These are phyloP conservation scores for Cercospora sp. DNA, from an alignment of 2,329 filamentous ascomycete species.

Conservation along the genomic window DNA sequence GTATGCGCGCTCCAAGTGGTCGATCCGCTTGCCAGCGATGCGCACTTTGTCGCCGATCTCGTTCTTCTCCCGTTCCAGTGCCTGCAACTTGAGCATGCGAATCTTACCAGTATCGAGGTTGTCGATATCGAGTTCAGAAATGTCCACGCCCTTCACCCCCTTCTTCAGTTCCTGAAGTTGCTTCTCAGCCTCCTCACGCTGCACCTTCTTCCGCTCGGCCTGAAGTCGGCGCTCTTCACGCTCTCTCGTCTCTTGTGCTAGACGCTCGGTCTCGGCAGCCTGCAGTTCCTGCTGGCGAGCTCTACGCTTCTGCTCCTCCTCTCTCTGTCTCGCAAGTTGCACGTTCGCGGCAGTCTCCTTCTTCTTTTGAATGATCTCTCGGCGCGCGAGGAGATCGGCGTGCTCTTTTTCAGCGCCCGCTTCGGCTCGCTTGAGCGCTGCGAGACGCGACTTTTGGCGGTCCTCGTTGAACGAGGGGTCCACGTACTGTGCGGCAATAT, in stretches of 20 bases:
- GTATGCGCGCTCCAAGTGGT: conserved; percentile 95
- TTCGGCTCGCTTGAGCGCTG: conserved; percentile 77
- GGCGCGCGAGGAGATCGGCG: conserved; percentile 76
- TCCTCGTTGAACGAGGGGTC: conserved; percentile 85
- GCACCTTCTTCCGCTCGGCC: conserved; percentile 75
- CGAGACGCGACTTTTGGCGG: conserved; percentile 74
- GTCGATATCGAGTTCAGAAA: conserved; percentile 85
- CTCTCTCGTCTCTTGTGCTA: conserved; percentile 89
- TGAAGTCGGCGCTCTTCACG: conserved; percentile 83
- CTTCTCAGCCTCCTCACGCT: conserved; percentile 64
- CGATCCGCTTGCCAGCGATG: conserved; percentile 90
- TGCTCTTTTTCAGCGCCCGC: conserved; percentile 92
- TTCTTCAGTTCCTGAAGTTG: conserved; percentile 95
- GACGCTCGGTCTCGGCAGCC: conserved; percentile 83
- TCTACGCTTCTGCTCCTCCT: conserved; percentile 85
- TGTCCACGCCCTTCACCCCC: conserved; percentile 77
- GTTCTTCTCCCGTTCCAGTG: conserved; percentile 97
- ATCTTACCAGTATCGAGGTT: conserved; percentile 62
- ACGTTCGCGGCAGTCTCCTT: conserved; percentile 93
- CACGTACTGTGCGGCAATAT: conserved; percentile 92
- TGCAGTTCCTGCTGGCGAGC: conserved; percentile 83
- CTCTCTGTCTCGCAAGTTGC: conserved; percentile 83
- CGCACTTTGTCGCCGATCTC: conserved; percentile 88
- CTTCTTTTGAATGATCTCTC: conserved; percentile 91
- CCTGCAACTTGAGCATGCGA: conserved; percentile 89